A percentile compares a stretch with the other conserved stretches of the same genome.
These are phyloP conservation scores for Aspergillus novoparasiticus DNA, from an alignment of 2,329 filamentous ascomycete genomes.

Conservation along the genomic window DNA sequence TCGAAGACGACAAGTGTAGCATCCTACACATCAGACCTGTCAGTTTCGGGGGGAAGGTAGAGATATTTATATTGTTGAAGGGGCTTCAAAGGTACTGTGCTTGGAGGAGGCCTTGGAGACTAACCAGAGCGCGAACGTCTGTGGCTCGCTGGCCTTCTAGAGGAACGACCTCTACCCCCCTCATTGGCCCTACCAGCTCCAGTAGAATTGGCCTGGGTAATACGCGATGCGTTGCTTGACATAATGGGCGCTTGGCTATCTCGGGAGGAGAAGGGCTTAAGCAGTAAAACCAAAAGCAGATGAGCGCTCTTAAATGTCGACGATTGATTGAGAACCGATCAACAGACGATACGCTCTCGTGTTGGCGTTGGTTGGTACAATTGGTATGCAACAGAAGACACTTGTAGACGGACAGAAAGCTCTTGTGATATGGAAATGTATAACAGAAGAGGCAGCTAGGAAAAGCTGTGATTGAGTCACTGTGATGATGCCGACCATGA, in stretches of 20 bases:
- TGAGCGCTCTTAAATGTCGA: not conserved
- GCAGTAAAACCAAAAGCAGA: not conserved
- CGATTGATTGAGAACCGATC: not conserved
- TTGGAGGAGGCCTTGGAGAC: conserved; percentile 1
- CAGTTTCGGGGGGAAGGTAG: too few species aligned
- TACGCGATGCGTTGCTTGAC: conserved; percentile 3
- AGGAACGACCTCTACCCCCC: not conserved
- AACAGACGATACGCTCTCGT: not conserved
- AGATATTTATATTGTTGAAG: too few species aligned
- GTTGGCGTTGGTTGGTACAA: not conserved
- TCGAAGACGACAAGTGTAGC: conserved; percentile 67
- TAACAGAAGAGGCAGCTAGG: not conserved
- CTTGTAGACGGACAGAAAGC: not conserved
- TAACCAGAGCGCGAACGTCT: conserved; percentile 19
- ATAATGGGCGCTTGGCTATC: conserved; percentile 3
- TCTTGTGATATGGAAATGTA: not conserved
- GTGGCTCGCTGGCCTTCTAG: not conserved
- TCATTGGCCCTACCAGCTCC: not conserved
- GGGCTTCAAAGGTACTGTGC: not conserved
- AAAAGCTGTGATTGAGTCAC: conserved; percentile 6
- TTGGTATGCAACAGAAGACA: not conserved
- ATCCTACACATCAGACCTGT: conserved; percentile 47
- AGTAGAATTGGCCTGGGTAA: not conserved
- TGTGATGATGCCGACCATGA: conserved; percentile 14
- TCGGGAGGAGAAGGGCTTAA: not conserved